Conservation (phyloP, 2,329 filamentous ascomycete species). For the Myotisia sp. region DNA sequence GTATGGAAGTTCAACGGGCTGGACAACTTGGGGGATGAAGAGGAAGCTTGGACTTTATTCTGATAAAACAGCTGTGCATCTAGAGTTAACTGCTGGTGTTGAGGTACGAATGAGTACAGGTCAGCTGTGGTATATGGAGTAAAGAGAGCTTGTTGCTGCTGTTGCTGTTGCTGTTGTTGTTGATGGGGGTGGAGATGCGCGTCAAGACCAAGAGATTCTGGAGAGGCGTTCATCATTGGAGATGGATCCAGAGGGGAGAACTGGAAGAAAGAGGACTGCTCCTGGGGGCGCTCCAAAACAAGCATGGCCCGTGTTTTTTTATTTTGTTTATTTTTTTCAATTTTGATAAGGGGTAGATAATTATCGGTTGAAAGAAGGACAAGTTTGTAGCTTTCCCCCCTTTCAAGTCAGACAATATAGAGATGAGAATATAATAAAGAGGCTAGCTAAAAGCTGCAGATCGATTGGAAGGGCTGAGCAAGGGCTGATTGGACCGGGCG, state of each 20-base stretch:
- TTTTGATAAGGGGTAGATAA: not conserved
- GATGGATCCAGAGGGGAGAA: constrained; percentile 12
- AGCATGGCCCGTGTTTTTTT: constrained; percentile 10
- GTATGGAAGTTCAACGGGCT: constrained; percentile 14
- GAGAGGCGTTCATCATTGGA: constrained; percentile 1
- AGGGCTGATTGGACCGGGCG: too few species aligned
- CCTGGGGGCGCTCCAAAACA: constrained; percentile 10
- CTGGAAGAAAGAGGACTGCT: constrained; percentile 11
- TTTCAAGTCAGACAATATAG: too few species aligned
- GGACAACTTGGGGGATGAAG: constrained; percentile 1
- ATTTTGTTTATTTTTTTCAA: not conserved
- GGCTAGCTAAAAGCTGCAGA: too few species aligned
- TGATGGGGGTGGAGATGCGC: constrained; percentile 5
- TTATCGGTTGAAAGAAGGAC: not conserved
- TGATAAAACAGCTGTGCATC: constrained; percentile 3
- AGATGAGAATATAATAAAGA: too few species aligned
- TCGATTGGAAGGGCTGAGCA: too few species aligned
- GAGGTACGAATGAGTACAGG: constrained; percentile 10
- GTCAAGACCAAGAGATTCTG: constrained; percentile 7
- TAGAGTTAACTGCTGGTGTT: constrained; percentile 6
- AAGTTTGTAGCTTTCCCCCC: too few species aligned
- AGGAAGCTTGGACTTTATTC: constrained; percentile 8
- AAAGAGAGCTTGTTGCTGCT: constrained; percentile 9
- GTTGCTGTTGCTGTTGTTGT: constrained; percentile 1
- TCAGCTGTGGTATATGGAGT: constrained; percentile 8